Base-by-base conservation (phyloP, 768 basidiomycete genomes). In the Rhizopogon vulgaris region DNA sequence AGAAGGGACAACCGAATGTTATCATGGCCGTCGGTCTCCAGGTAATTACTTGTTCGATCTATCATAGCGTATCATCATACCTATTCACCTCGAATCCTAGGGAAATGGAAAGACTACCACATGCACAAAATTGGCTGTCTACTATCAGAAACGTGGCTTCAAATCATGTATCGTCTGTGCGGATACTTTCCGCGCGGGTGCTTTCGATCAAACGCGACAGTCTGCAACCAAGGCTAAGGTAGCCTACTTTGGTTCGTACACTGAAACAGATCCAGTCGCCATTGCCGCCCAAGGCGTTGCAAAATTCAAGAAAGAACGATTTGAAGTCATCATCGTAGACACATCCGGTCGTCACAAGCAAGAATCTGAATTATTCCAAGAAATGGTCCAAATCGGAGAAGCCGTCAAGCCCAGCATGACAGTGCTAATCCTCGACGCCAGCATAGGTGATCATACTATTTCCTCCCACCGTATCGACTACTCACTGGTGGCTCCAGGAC, bases 101-200 rank as follows among this genome's bases (percentile, higher is more conserved):
- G 94, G 94, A 46, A 96, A 95, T 49, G 96, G 96, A 39, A 99
- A 99, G 77, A 99, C 96, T 4, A 99, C 96, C 18, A 97, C 95
- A 38, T 99, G 96, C 70, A 99, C 96, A 9, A 99, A 98, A 63
- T 84, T 99, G 38, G 96, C 96, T 0, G 95, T 95, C 1, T 87
- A 98, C 71, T 98, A 97, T 67, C 94, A 95, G 67, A 89, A 90
- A 63, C 85, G 94, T 57, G 96, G 96, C 6, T 90, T 97, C 78
- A 94, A 95, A 68, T 89, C 94, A 11, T 91, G 87, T 55, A 94
- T 99, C 49, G 95, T 99, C 58, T 99, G 96, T 63, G 96, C 96
- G 18, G 96, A 99, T 69, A 99, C 96, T 0, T 99, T 99, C 77
- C 90, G 96, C 72, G 96, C 96, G 3, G 96, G 96, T 48, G 96